Conservation (phyloP, 225 moss, liverwort and hornwort genomes). For the Pleurozium schreberi region DNA sequence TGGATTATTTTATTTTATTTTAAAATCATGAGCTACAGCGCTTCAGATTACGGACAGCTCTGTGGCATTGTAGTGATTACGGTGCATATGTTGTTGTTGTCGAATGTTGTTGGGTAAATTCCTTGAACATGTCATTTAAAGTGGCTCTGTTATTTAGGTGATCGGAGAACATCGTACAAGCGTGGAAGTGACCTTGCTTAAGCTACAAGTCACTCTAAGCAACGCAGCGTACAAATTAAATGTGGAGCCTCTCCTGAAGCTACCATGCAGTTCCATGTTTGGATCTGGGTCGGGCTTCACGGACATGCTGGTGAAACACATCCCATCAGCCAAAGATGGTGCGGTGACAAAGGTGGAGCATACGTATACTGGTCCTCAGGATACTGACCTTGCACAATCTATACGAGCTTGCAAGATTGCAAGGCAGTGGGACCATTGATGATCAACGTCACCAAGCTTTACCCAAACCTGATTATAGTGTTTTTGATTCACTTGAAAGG, state of each 20-base stretch:
- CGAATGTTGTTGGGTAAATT: too few species aligned
- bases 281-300: conserved; percentile 84
- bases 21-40: too few species aligned
- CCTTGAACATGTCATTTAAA: too few species aligned
- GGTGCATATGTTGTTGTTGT: too few species aligned
- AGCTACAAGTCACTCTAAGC: conserved; percentile 80
- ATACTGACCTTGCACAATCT: conserved; percentile 57
- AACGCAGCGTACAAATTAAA: conserved; percentile 90
- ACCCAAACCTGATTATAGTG: conserved; percentile 87
- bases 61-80: too few species aligned
- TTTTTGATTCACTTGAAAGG: conserved; percentile 90
- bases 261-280: conserved; percentile 91
- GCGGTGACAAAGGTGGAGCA: conserved; percentile 80
- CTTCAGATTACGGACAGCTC: too few species aligned
- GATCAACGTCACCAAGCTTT: conserved; percentile 92
- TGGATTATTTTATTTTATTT: too few species aligned
- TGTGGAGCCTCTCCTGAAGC: conserved; percentile 83
- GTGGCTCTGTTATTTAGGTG: conserved; percentile 20
- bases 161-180: conserved; percentile 90
- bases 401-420: conserved; percentile 92
- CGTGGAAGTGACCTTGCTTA: conserved; percentile 69
- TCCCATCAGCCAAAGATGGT: conserved; percentile 81
- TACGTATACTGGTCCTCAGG: conserved; percentile 82
- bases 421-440: conserved; percentile 77
- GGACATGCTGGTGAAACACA: conserved; percentile 97